These are phyloP conservation scores for Solanum hybrid DNA, from an alignment of 305 asterid species.

Conservation along the genomic window DNA sequence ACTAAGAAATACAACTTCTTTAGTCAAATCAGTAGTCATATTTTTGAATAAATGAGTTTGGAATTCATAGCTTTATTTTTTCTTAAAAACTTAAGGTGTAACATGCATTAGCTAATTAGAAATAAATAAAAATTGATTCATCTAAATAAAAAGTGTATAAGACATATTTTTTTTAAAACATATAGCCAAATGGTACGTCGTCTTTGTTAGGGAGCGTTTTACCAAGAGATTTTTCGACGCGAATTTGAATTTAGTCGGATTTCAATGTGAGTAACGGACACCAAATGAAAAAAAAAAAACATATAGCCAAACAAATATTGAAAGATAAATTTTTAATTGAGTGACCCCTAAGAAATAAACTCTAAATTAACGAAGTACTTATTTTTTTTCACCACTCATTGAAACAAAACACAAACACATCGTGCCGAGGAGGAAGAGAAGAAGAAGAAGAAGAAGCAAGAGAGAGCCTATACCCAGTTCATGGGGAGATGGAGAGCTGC, in stretches of 20 bases:
- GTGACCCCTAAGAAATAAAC: not conserved
- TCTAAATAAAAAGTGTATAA: not conserved
- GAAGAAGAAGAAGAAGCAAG: not conserved
- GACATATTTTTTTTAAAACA: too few species aligned
- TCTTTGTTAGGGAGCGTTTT: too few species aligned
- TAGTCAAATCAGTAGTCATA: not conserved
- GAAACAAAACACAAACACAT: not conserved
- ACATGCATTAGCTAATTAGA: not conserved
- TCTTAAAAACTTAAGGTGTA: not conserved
- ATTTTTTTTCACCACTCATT: not conserved
- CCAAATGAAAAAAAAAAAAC: too few species aligned
- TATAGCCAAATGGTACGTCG: too few species aligned
- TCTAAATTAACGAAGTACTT: not conserved
- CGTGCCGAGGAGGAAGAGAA: not conserved
- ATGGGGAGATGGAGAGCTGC: conserved; percentile 95
- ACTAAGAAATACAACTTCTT: not conserved
- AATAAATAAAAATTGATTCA: not conserved
- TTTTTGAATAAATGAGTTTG: not conserved
- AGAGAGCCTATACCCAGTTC: conserved; percentile 19
- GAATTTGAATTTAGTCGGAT: too few species aligned
- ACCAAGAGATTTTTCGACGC: too few species aligned
- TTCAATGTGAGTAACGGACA: too few species aligned
- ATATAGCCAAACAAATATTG: not conserved
- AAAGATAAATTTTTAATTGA: not conserved
- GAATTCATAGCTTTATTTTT: not conserved